These are phyloP conservation scores for Sporopachydermia cereana DNA, from an alignment of 1,139 yeast genomes.

Conservation along the genomic window DNA sequence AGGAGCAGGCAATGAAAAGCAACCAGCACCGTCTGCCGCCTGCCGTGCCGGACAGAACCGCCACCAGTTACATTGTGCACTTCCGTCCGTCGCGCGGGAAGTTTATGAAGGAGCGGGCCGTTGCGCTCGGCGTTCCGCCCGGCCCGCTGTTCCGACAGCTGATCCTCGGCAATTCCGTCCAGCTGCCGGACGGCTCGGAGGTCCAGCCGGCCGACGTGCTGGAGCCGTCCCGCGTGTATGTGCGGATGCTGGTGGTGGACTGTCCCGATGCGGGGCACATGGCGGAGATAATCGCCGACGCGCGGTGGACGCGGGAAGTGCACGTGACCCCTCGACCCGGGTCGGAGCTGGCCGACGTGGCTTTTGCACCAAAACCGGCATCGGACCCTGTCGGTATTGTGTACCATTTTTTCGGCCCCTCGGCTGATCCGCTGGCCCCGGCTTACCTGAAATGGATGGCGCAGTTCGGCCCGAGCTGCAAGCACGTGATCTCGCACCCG, in stretches of 20 bases:
- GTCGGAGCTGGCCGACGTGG: neutral
- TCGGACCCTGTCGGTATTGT: constrained; percentile 37
- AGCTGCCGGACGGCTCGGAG: constrained; percentile 44
- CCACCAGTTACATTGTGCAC: constrained; percentile 53
- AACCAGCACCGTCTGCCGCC: neutral
- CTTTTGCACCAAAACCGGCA: neutral
- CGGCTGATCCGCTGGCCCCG: constrained; percentile 36
- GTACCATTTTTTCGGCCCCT: constrained; percentile 66
- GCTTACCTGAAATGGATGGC: constrained; percentile 33
- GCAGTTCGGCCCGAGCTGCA: constrained; percentile 36
- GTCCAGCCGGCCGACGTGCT: constrained; percentile 65
- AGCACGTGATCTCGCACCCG: constrained; percentile 64
- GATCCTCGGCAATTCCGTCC: constrained; percentile 48
- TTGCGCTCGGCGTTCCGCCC: constrained; percentile 53
- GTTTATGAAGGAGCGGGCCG: constrained; percentile 58
- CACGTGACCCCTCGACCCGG: constrained; percentile 2
- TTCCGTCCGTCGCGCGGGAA: constrained; percentile 67
- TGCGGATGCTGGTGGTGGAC: constrained; percentile 58
- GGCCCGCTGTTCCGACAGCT: constrained; percentile 50
- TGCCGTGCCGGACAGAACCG: constrained; percentile 6
- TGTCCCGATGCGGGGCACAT: constrained; percentile 50
- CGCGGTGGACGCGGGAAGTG: constrained; percentile 21
- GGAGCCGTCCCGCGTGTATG: constrained; percentile 46
- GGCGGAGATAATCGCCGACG: constrained; percentile 18
- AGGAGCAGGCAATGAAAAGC: neutral